Conservation (phyloP, 2,329 filamentous ascomycete species). For the Stachybotrys elegans region DNA sequence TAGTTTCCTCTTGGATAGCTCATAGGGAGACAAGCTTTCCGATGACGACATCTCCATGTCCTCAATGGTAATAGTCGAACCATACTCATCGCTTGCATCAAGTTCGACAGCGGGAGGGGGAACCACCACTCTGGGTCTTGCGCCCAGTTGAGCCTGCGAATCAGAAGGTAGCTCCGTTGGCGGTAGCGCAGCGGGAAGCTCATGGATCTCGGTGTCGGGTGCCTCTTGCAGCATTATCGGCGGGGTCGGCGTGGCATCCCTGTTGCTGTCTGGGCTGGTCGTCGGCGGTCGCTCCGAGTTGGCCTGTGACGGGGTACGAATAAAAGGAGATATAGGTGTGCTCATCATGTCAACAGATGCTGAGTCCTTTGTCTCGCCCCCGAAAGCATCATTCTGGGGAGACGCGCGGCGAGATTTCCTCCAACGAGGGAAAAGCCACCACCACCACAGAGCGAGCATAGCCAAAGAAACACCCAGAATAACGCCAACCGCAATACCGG, state of each 20-base stretch:
- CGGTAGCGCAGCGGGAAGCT: slow-evolving; percentile 40
- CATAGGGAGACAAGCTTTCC: slow-evolving; percentile 41
- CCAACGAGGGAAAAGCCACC: slow-evolving; percentile 28
- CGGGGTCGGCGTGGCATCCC: no score
- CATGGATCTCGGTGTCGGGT: slow-evolving; percentile 44
- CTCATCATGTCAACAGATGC: no score
- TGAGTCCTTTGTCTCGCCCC: no score
- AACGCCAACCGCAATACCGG: slow-evolving; percentile 41
- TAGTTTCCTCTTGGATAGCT: slow-evolving; percentile 44
- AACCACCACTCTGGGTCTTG: no score
- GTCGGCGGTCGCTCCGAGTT: no score
- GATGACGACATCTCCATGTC: slow-evolving; percentile 36
- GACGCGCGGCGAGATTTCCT: slow-evolving; percentile 15
- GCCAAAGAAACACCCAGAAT: slow-evolving; percentile 25
- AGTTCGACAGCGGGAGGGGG: slow-evolving; percentile 50
- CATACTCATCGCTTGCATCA: slow-evolving; percentile 34
- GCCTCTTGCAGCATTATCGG: slow-evolving; percentile 25
- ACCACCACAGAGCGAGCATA: slow-evolving; percentile 23
- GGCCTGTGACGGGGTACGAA: no score
- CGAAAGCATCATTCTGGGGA: no score
- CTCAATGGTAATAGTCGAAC: slow-evolving; percentile 31
- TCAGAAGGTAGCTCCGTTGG: slow-evolving; percentile 45
- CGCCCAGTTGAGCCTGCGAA: neutral
- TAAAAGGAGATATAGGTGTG: no score
- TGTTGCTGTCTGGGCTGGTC: no score